Evolutionary conservation across 1,139 yeast species (phyloP).

Genomic region (Magnusiomyces fungicola): DNA sequence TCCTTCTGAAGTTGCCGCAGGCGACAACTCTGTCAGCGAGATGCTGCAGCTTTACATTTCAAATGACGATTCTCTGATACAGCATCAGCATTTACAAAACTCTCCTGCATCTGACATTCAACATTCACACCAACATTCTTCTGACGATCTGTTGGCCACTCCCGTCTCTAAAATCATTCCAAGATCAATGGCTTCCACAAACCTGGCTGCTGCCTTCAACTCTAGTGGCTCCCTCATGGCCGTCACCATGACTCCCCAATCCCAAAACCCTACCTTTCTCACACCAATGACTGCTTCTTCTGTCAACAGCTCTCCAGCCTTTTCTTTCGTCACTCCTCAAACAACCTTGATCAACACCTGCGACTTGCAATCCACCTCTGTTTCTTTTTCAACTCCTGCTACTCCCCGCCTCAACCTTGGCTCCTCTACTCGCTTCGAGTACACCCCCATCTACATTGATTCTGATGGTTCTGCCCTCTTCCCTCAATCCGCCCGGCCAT

Average conservation of each 20-base stretch:
- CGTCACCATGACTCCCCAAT: conserved; percentile 12
- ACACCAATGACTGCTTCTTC: conserved; percentile 7
- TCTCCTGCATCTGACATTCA: background rate
- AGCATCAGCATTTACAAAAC: conserved; percentile 4
- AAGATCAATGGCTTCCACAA: conserved; percentile 8
- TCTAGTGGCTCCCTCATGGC: conserved; percentile 9
- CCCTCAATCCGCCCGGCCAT: background rate
- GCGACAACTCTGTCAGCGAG: conserved; percentile 8
- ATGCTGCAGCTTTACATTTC: conserved; percentile 14
- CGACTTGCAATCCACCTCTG: background rate
- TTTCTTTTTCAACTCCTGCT: background rate
- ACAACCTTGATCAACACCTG: background rate
- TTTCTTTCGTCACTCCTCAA: conserved; percentile 1
- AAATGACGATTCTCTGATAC: background rate
- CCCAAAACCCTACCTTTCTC: conserved; percentile 9
- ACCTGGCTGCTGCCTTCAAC: conserved; percentile 8
- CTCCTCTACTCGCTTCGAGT: background rate
- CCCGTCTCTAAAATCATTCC: conserved; percentile 15
- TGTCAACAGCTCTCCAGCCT: background rate
- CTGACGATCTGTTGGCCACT: conserved; percentile 10
- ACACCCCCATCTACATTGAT: background rate
- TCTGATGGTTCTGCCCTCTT: no score
- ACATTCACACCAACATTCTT: conserved; percentile 6
- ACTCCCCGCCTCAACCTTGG: background rate
- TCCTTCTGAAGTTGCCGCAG: conserved; percentile 9